phyloP scores from a whole-genome alignment of 306 rosid genomes.

The Abrus pulchellus region DNA sequence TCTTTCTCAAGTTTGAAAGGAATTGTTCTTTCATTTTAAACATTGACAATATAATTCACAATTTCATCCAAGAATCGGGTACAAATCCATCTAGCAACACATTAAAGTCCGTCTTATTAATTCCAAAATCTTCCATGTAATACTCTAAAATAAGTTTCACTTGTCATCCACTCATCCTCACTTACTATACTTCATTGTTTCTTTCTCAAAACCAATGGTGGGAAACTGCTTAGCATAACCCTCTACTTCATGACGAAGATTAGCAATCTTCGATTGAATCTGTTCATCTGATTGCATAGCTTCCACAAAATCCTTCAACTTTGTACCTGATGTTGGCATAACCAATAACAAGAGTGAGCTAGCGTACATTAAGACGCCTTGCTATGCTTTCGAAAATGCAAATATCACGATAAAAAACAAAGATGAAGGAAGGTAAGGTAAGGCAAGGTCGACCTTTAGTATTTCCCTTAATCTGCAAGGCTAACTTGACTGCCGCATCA shows the following conservation, averaged over 20 bases:
- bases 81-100: conserved; percentile 28
- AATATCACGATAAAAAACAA: not conserved
- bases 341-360: conserved; percentile 37
- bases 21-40: conserved; percentile 8
- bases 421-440: not conserved
- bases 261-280: conserved; percentile 70
- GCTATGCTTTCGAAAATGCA: conserved; percentile 15
- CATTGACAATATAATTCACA: conserved; percentile 23
- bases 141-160: conserved; percentile 25
- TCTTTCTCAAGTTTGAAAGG: not conserved
- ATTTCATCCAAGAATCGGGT: conserved; percentile 12
- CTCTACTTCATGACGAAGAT: conserved; percentile 77
- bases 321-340: conserved; percentile 68
- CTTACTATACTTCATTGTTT: conserved; percentile 76
- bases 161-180: conserved; percentile 58
- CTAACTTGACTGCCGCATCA: conserved; percentile 84
- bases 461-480: conserved; percentile 83
- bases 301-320: conserved; percentile 87
- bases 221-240: conserved; percentile 88
- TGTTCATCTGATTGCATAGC: conserved; percentile 72
- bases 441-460: conserved; percentile 62
- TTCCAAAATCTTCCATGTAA: conserved; percentile 20
- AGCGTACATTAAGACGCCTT: not conserved
- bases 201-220: conserved; percentile 81
- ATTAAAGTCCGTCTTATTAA: conserved; percentile 20